phyloP scores from a whole-genome alignment of 768 basidiomycete genomes.

The Asterophora lycoperdoides region DNA sequence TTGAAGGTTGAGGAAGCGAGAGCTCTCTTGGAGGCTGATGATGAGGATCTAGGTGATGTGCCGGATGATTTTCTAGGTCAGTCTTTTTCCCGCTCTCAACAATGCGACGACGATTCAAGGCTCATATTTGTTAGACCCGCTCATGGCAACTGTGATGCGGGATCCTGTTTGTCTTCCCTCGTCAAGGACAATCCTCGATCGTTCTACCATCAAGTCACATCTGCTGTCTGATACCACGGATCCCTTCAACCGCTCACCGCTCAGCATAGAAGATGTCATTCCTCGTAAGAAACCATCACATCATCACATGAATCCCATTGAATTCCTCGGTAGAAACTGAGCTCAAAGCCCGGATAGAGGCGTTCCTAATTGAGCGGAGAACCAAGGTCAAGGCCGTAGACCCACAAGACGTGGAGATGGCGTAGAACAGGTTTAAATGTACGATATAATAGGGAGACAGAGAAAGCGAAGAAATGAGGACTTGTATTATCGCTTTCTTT shows the following conservation, averaged over 20 bases:
- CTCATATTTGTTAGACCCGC: slow-evolving; percentile 53
- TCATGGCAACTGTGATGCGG: slow-evolving; percentile 91
- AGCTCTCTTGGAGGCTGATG: slow-evolving; percentile 78
- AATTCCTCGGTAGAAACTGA: slow-evolving; percentile 46
- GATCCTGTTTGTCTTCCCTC: slow-evolving; percentile 91
- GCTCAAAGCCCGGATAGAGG: slow-evolving; percentile 70
- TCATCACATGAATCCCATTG: slow-evolving; percentile 11
- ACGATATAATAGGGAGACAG: slow-evolving; percentile 6
- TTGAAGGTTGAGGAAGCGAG: slow-evolving; percentile 81
- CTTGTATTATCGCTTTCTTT: slow-evolving; percentile 39
- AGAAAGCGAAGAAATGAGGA: not conserved
- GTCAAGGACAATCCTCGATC: slow-evolving; percentile 75
- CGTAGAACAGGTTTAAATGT: slow-evolving; percentile 9
- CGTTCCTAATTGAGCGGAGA: slow-evolving; percentile 59
- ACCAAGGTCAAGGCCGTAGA: slow-evolving; percentile 24
- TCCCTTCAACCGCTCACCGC: slow-evolving; percentile 90
- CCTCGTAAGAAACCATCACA: slow-evolving; percentile 47
- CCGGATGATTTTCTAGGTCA: slow-evolving; percentile 94
- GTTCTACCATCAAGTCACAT: slow-evolving; percentile 92
- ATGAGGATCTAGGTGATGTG: slow-evolving; percentile 79
- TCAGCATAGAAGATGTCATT: slow-evolving; percentile 73
- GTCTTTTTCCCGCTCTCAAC: slow-evolving; percentile 20
- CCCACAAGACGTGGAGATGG: slow-evolving; percentile 15
- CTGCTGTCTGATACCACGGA: slow-evolving; percentile 87
- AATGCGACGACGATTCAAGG: slow-evolving; percentile 8